Conservation (phyloP, 2,329 filamentous ascomycete genomes). For the Colletotrichum lini region DNA sequence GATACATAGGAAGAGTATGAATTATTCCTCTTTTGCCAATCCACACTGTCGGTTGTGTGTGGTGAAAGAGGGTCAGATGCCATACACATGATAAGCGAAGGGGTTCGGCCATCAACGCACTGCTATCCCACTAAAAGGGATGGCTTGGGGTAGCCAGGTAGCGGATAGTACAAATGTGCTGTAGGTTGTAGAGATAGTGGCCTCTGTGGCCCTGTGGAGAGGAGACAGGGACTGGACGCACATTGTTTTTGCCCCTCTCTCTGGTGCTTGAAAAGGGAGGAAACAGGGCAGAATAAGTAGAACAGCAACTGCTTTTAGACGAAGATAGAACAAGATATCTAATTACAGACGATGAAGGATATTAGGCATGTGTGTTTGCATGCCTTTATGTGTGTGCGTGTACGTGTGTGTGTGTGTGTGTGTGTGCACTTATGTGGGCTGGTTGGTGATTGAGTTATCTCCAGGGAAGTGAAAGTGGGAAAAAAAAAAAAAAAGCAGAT, state of each 20-base stretch:
- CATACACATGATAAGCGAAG: conserved; percentile 33
- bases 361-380: too few relatives aligned
- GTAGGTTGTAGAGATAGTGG: neutral
- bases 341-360: too few relatives aligned
- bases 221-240: neutral
- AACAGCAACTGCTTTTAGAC: neutral
- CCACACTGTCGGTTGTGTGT: conserved; percentile 39
- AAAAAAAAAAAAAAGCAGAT: conserved; percentile 3
- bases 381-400: too few relatives aligned
- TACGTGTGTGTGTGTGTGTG: neutral
- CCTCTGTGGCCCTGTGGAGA: neutral
- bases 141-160: conserved; percentile 18
- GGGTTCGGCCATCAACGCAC: conserved; percentile 9
- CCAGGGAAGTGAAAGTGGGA: neutral
- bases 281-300: neutral
- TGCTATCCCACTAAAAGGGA: conserved; percentile 22
- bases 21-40: conserved; percentile 12
- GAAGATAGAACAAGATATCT: neutral
- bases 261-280: neutral
- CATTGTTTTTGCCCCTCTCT: neutral
- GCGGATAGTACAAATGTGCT: neutral
- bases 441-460: neutral
- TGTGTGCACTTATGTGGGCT: neutral
- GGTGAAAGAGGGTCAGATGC: conserved; percentile 29
- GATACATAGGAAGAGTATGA: neutral